Evolutionary conservation across 805 yeast species (phyloP), one percentile per base, ranked within the genome.

Genomic region (Ogataea methylovora): DNA sequence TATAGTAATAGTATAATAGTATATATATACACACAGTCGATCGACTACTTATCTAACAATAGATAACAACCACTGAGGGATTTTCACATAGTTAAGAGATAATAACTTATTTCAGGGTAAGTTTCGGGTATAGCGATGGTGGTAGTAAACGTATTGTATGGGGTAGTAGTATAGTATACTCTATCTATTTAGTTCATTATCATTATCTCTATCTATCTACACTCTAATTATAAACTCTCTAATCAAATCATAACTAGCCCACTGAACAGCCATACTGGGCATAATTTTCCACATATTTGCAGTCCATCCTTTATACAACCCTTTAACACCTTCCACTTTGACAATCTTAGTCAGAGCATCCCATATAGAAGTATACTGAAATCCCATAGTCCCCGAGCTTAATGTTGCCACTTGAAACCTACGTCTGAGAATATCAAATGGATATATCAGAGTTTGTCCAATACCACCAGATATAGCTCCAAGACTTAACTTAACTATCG

Each of bases 251-350:
- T 76, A 80, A 41, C 84, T 76, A 46, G 87, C 65, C 95, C 97
- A 90, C 40, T 90, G 85, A 13, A 88, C 86, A 4, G 97, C 97
- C 88, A 92, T 90, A 11, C 92, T 79, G 0, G 97, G 97, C 30
- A 86, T 83, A 4, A 90, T 92, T 54, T 88, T 90, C 66, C 84
- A 79, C 54, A 85, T 65, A 51, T 86, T 86, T 2, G 94, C 92
- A 3, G 77, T 68, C 54, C 81, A 64, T 0, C 90, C 90, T 48
- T 74, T 79, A 60, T 79, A 82, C 25, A 82, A 72, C 1, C 88
- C 90, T 29, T 55, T 61, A 32, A 68, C 62, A 1, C 97, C 97
- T 56, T 90, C 97, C 15, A 67, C 60, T 41, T 60, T 67, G 38
- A 81, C 77, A 24, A 90, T 85, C 5, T 81, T 71, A 4, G 60